These are phyloP conservation scores for Aegle marmelos DNA, from an alignment of 345 rosid genomes.

Conservation along the genomic window DNA sequence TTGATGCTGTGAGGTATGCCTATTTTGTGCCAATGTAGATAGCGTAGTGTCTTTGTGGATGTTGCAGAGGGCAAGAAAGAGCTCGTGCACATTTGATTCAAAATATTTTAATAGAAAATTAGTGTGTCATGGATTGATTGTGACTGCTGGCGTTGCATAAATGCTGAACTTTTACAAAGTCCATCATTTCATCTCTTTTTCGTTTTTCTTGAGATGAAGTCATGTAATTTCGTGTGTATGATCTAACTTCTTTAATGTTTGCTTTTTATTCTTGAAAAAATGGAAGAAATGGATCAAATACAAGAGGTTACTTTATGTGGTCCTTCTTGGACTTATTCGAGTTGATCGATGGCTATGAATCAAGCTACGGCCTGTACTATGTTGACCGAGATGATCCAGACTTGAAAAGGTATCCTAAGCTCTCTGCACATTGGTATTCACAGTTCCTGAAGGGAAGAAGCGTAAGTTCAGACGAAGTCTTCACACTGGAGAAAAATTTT, in stretches of 20 bases:
- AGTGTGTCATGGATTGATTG: too few species aligned
- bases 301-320: slow-evolving; percentile 53
- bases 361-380: slow-evolving; percentile 36
- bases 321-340: slow-evolving; percentile 44
- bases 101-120: background rate
- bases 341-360: slow-evolving; percentile 32
- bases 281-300: slow-evolving; percentile 43
- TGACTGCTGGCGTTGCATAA: background rate
- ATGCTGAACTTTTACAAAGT: background rate
- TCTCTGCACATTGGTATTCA: slow-evolving; percentile 53
- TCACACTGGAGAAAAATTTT: background rate
- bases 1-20: slow-evolving; percentile 40
- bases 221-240: background rate
- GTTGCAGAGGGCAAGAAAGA: background rate
- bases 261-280: background rate
- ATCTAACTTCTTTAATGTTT: background rate
- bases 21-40: background rate
- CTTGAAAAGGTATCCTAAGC: slow-evolving; percentile 41
- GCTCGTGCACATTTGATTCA: background rate
- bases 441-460: slow-evolving; percentile 37
- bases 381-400: slow-evolving; percentile 48
- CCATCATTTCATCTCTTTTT: background rate
- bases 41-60: background rate
- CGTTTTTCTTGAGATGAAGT: background rate
- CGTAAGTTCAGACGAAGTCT: background rate